Evolutionary conservation across 352 stramenopile species (phyloP).

Genomic region (Globisporangium canariense): DNA sequence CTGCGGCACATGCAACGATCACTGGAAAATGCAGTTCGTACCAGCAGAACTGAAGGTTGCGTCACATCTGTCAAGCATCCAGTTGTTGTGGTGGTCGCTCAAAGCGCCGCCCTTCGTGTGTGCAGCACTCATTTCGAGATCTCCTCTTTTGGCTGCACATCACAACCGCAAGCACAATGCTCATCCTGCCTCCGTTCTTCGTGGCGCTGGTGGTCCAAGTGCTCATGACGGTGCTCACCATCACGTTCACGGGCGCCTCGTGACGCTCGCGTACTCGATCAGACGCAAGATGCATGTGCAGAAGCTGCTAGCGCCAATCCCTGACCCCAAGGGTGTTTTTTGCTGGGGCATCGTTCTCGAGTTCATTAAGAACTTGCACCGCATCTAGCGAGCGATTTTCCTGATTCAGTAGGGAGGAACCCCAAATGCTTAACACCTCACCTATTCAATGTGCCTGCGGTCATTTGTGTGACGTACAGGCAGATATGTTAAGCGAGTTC

Average conservation of each 20-base stretch:
- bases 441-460: too few relatives aligned
- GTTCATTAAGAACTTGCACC: constrained; percentile 12
- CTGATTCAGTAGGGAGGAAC: background rate
- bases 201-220: background rate
- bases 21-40: too few relatives aligned
- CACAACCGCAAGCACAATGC: too few relatives aligned
- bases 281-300: constrained; percentile 10
- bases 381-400: constrained; percentile 18
- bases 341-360: constrained; percentile 15
- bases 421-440: too few relatives aligned
- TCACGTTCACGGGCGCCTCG: background rate
- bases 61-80: too few relatives aligned
- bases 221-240: background rate
- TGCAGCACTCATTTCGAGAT: too few relatives aligned
- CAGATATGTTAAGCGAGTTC: background rate
- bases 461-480: constrained; percentile 14
- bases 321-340: constrained; percentile 7
- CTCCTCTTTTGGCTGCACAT: too few relatives aligned
- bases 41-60: too few relatives aligned
- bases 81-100: too few relatives aligned
- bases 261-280: constrained; percentile 2
- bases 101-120: too few relatives aligned
- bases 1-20: too few relatives aligned
- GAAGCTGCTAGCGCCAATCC: constrained; percentile 7
- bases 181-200: too few relatives aligned